Evolutionary conservation across 768 basidiomycete genomes (phyloP), one percentile per base, ranked within the genome.

Genomic region (Boletus sp.): DNA sequence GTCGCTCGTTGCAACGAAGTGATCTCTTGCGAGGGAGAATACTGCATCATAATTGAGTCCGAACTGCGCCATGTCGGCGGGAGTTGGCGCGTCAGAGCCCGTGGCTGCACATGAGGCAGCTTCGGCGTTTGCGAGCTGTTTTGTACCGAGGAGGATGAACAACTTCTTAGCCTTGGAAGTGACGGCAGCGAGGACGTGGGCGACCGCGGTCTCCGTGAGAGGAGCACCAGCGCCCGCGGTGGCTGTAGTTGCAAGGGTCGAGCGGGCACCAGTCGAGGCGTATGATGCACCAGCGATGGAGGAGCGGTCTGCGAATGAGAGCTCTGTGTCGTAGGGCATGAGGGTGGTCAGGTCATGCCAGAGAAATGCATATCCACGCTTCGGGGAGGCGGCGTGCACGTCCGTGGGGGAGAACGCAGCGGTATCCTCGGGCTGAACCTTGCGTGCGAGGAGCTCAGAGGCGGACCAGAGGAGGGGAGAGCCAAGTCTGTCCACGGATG

Each of bases 261-360:
- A 61, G 40, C 68, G 71, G 27, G 53, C 57, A n/a, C 66, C 64
- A 42, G 69, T 53, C 49, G 66, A 68, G 32, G 65, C 63, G 10
- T 80, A 63, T 17, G 75, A 70, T 37, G 70, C 83, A 15, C 83
- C 82, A 17, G 79, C 70, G 49, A 88, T 73, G 35, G 83, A 83
- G 4, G 82, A 79, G n/a, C 79, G 81, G 64, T 88, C 85, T 21
- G 81, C 82, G 47, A 76, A 83, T 0, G 81, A 76, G 37, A 90
- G 78, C 67, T 98, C 94, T 56, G 80, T 78, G 66, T 90, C 85
- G 75, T 95, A 97, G 2, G 90, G 77, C 15, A 73, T 75, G 59
- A 94, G 87, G 2, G 96, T 97, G 4, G 93, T 92, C 23, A 93
- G 70, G 70, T 96, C 92, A 71, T 98, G 92, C 84, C 91, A 92